Evolutionary conservation across 208 protist species (phyloP).

Genomic region (Naegleria lovaniensis): DNA sequence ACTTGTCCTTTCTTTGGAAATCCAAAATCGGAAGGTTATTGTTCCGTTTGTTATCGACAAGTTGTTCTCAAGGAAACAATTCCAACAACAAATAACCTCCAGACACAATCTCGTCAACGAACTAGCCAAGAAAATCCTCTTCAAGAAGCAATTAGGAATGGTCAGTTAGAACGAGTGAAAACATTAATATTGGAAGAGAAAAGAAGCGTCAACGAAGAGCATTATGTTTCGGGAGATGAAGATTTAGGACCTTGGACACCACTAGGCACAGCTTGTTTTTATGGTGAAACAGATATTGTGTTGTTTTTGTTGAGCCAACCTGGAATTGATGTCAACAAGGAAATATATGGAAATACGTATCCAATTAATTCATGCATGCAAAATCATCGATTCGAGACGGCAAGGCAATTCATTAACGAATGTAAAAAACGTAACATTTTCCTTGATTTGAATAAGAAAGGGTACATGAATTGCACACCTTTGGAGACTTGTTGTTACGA

Average conservation of each 20-base stretch:
- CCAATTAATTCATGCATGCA: neutral
- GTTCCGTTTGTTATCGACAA: neutral
- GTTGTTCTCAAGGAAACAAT: neutral
- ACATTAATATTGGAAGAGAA: neutral
- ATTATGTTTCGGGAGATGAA: neutral
- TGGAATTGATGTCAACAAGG: neutral
- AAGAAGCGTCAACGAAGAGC: neutral
- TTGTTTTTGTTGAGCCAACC: neutral
- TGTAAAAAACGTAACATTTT: neutral
- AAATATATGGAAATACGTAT: neutral
- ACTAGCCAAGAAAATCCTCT: neutral
- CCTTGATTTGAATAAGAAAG: neutral
- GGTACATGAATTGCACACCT: neutral
- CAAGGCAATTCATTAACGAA: neutral
- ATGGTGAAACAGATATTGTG: neutral
- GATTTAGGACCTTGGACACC: neutral
- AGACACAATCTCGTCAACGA: too few species aligned
- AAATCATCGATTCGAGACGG: neutral
- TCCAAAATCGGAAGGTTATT: neutral
- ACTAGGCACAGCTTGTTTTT: neutral
- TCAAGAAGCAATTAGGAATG: neutral
- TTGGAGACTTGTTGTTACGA: neutral
- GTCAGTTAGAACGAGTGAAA: neutral
- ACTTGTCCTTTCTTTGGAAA: neutral
- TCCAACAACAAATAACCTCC: neutral